phyloP scores from a whole-genome alignment of 2,329 filamentous ascomycete species.

The Hymenoscyphus infarciens region DNA sequence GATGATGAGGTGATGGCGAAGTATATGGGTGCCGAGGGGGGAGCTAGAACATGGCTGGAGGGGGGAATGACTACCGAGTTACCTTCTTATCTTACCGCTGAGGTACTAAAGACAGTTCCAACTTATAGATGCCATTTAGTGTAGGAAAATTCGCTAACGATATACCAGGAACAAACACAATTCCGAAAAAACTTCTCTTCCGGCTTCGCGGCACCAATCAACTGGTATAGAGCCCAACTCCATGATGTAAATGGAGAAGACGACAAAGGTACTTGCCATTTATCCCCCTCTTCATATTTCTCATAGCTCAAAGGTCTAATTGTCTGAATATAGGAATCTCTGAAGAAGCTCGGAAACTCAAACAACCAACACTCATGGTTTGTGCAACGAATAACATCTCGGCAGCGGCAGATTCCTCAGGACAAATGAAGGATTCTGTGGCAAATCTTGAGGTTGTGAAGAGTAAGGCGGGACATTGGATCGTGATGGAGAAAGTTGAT shows the following conservation, averaged over 20 bases:
- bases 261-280: constrained; percentile 15
- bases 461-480: constrained; percentile 21
- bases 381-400: constrained; percentile 17
- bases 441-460: constrained; percentile 9
- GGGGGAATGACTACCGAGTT: constrained; percentile 12
- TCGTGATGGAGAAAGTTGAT: constrained; percentile 20
- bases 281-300: background rate
- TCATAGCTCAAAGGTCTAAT: background rate
- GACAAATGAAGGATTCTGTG: constrained; percentile 18
- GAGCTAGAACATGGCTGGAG: constrained; percentile 19
- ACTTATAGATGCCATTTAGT: background rate
- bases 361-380: constrained; percentile 19
- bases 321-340: constrained; percentile 14
- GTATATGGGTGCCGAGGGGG: constrained; percentile 22
- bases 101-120: constrained; percentile 9
- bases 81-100: constrained; percentile 13
- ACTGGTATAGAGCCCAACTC: constrained; percentile 22
- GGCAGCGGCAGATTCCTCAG: constrained; percentile 14
- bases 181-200: constrained; percentile 14
- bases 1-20: constrained; percentile 20
- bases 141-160: background rate
- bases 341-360: constrained; percentile 12
- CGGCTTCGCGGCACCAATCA: constrained; percentile 19
- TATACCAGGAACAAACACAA: constrained; percentile 15
- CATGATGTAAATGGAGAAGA: constrained; percentile 19